Evolutionary conservation across 768 basidiomycete species (phyloP).

Genomic region (Albatrellus ellisii): DNA sequence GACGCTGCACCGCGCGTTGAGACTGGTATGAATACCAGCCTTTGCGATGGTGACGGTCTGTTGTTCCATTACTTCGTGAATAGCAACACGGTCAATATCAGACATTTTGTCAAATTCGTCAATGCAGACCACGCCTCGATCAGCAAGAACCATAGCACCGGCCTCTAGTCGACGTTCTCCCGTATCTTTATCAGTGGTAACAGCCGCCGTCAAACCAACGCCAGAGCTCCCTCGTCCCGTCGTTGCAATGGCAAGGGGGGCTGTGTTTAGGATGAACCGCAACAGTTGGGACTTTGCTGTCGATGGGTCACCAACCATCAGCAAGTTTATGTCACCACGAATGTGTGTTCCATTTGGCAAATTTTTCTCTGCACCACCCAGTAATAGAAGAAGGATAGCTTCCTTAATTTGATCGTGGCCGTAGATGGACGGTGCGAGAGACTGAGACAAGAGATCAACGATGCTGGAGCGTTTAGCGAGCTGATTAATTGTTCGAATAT

Average conservation of each 20-base stretch:
- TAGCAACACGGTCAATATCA: conserved; percentile 96
- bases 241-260: conserved; percentile 94
- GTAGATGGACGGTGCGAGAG: conserved; percentile 94
- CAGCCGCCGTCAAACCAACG: conserved; percentile 96
- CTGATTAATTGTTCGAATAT: conserved; percentile 94
- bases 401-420: conserved; percentile 95
- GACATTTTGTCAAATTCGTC: conserved; percentile 99
- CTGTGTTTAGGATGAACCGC: conserved; percentile 90
- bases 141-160: conserved; percentile 98
- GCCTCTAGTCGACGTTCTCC: conserved; percentile 95
- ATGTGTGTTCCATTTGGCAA: conserved; percentile 95
- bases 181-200: conserved; percentile 96
- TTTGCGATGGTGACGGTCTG: conserved; percentile 99
- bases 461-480: conserved; percentile 79
- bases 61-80: conserved; percentile 99
- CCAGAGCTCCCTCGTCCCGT: conserved; percentile 98
- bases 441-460: conserved; percentile 81
- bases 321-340: conserved; percentile 96
- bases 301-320: conserved; percentile 99
- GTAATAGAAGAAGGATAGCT: conserved; percentile 82
- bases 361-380: conserved; percentile 98
- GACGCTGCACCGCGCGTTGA: conserved; percentile 93
- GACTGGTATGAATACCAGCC: conserved; percentile 94
- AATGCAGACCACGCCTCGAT: conserved; percentile 97
- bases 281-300: conserved; percentile 96